These are phyloP conservation scores for Thielaviopsis euricoi DNA, from an alignment of 2,329 filamentous ascomycete genomes.

Conservation along the genomic window DNA sequence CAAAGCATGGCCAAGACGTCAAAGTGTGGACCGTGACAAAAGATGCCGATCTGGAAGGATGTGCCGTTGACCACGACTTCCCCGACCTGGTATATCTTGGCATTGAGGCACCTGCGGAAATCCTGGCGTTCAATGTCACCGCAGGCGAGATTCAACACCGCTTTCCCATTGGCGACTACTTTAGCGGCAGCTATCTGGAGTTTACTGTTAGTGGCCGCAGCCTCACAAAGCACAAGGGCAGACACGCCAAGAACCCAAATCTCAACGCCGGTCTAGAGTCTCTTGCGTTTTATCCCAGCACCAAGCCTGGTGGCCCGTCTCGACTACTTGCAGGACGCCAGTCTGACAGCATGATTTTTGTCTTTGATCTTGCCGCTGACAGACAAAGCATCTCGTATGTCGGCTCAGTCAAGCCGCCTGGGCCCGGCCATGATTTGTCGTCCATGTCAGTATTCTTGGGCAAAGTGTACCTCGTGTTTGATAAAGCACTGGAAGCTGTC, in stretches of 20 bases:
- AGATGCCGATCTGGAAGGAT: slow-evolving; percentile 3
- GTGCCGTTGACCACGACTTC: slow-evolving; percentile 9
- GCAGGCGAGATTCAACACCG: slow-evolving; percentile 5
- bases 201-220: not conserved
- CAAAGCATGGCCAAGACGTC: not conserved
- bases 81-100: slow-evolving; percentile 10
- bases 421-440: slow-evolving; percentile 8
- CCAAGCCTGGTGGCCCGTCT: not conserved
- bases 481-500: slow-evolving; percentile 5
- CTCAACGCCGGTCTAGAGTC: slow-evolving; percentile 6
- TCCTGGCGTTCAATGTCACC: slow-evolving; percentile 9
- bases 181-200: not conserved
- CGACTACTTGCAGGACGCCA: slow-evolving; percentile 8
- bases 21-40: slow-evolving; percentile 9
- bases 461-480: slow-evolving; percentile 9
- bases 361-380: slow-evolving; percentile 7
- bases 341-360: slow-evolving; percentile 7
- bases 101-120: slow-evolving; percentile 3
- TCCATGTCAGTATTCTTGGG: slow-evolving; percentile 9
- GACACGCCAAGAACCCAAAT: not conserved
- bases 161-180: not conserved
- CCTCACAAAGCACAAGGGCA: slow-evolving; percentile 10
- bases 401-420: slow-evolving; percentile 7
- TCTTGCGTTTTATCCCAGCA: slow-evolving; percentile 5
- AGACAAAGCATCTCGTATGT: slow-evolving; percentile 1